Percentiles rank a stretch among this genome's conserved stretches.
These are phyloP conservation scores for Globisporangium acanthophoron DNA, from an alignment of 352 stramenopile species.

Conservation along the genomic window DNA sequence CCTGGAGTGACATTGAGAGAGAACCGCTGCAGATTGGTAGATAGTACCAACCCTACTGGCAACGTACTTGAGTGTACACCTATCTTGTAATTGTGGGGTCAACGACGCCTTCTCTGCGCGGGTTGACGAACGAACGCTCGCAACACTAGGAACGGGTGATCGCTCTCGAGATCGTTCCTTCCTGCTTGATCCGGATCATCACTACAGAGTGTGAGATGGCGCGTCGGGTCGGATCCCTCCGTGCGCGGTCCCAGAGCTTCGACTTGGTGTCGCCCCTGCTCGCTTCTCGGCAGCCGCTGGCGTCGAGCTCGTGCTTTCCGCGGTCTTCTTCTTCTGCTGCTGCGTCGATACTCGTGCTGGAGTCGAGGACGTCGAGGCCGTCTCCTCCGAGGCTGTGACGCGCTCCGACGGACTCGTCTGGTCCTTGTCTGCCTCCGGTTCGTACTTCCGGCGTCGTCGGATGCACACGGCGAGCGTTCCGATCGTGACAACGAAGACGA, in stretches of 20 bases:
- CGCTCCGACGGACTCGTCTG: not conserved
- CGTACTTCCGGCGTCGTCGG: not conserved
- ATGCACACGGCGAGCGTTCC: slow-evolving; percentile 1
- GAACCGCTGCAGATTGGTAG: too few relatives aligned
- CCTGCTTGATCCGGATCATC: not conserved
- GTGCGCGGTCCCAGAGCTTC: not conserved
- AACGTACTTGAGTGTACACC: too few relatives aligned
- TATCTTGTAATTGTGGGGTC: too few relatives aligned
- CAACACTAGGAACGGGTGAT: not conserved
- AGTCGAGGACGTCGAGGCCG: not conserved
- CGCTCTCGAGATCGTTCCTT: not conserved
- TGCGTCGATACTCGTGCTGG: not conserved
- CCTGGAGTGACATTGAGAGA: too few relatives aligned
- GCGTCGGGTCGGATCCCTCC: not conserved
- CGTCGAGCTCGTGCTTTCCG: not conserved
- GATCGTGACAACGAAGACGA: not conserved
- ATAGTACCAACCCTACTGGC: too few relatives aligned
- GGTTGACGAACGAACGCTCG: not conserved
- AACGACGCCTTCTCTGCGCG: too few relatives aligned
- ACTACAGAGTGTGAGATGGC: slow-evolving; percentile 1
- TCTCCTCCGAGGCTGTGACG: not conserved
- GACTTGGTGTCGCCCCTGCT: not conserved
- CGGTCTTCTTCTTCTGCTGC: not conserved
- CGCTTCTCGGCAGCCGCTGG: not conserved
- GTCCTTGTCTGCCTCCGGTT: not conserved